phyloP scores from a whole-genome alignment of 2,329 filamentous ascomycete genomes.

The Fusarium tjaetaba region DNA sequence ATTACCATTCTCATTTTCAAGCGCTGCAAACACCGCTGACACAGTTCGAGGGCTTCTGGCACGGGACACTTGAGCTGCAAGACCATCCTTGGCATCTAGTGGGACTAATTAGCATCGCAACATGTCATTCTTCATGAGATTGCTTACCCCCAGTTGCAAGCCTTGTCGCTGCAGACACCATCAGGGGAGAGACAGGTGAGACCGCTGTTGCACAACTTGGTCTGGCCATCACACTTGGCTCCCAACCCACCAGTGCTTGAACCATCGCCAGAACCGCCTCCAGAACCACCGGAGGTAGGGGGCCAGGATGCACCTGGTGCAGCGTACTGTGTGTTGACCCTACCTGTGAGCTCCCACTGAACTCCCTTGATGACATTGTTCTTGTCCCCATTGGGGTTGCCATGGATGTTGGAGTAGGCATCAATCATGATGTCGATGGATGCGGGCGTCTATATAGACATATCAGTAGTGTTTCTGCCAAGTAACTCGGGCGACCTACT shows the following conservation, averaged over 20 bases:
- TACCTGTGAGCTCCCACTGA: neutral
- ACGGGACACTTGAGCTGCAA: neutral
- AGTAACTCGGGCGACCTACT: neutral
- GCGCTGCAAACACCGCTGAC: neutral
- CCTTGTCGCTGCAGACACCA: neutral
- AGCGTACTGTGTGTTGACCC: neutral
- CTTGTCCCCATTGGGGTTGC: neutral
- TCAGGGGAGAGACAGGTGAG: neutral
- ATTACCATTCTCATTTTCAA: rapidly evolving
- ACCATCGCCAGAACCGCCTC: neutral
- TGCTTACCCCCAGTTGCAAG: neutral
- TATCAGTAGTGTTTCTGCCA: neutral
- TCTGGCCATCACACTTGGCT: neutral
- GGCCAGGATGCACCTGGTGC: neutral
- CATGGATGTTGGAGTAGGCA: neutral
- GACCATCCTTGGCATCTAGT: neutral
- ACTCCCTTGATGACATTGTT: neutral
- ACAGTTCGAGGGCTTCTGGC: neutral
- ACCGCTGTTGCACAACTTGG: neutral
- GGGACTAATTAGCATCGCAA: rapidly evolving
- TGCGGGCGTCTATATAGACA: neutral
- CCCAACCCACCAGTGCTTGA: neutral
- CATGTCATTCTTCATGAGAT: rapidly evolving
- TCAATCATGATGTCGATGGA: conserved; percentile 3
- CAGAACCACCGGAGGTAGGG: neutral